Evolutionary conservation across 2,329 filamentous ascomycete species (phyloP).

Genomic region (Diaporthe amygdali): DNA sequence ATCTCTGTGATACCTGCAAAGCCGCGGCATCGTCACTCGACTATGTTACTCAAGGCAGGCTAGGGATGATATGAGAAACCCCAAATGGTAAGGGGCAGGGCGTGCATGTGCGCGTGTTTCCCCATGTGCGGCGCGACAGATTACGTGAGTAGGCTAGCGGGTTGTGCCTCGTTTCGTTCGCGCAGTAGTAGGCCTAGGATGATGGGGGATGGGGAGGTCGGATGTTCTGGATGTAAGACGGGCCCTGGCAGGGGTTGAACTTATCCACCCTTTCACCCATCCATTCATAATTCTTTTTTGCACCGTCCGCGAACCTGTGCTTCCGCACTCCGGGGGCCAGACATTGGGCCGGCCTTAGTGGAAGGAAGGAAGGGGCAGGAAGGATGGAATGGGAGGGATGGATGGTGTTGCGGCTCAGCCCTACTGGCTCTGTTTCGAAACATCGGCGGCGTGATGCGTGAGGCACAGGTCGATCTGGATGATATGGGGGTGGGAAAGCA

Average conservation of each 20-base stretch:
- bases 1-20: too few relatives aligned
- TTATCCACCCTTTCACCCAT: neutral
- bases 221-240: neutral
- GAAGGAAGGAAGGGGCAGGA: neutral
- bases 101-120: neutral
- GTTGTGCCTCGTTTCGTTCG: neutral
- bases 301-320: neutral
- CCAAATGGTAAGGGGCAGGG: neutral
- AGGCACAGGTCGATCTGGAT: neutral
- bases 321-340: neutral
- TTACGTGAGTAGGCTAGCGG: conserved; percentile 10
- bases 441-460: neutral
- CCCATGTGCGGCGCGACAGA: neutral
- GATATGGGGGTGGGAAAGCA: neutral
- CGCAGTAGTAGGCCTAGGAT: too few relatives aligned
- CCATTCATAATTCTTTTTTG: neutral
- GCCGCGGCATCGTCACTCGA: neutral
- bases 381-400: neutral
- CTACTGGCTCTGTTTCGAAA: conserved; percentile 15
- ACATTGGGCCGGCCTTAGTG: neutral
- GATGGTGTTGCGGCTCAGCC: neutral
- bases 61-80: too few relatives aligned
- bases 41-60: neutral
- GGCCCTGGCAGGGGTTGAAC: neutral
- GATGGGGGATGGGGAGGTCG: neutral